Evolutionary conservation across 2,329 filamentous ascomycete species (phyloP), one percentile per base, ranked within the genome.

Genomic region (Capronia coronata): DNA sequence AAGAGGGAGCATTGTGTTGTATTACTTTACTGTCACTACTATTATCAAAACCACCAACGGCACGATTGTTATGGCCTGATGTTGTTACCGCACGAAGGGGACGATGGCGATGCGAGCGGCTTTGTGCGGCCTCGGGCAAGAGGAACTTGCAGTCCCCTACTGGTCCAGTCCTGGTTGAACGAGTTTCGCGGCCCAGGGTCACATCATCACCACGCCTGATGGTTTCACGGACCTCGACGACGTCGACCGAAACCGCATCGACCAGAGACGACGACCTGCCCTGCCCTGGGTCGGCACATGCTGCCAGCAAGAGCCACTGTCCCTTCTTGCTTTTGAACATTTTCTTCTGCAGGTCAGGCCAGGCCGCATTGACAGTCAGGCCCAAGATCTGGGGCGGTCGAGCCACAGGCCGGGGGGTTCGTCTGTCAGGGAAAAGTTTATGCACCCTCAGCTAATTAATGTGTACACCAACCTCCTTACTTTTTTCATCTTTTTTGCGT

Each of bases 381-480:
- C 42, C 44, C 47, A 34, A 41, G 32, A 51, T 54, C 51, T 54
- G 51, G 48, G 54, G 54, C 48, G 51, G 48, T 53, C 47, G 54
- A 47, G 39, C 42, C 52, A 54, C 42, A 45, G 39, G 40, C 51
- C 50, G 49, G 53, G 53, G 53, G 54, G 51, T 52, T 48, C 54
- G 7, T 52, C 51, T 56, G 54, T 54, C 48, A 56, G 48, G 37
- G 41, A 46, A 60, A 59, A 61, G 57, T 61, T 59, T 61, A 61
- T 60, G 57, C 56, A 60, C 58, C 51, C 49, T 56, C 56, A 52
- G 43, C 54, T 60, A 60, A 60, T 60, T 60, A 60, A 59, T 59
- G 52, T 60, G 58, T 60, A 60, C 56, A 60, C 58, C 58, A 59
- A 56, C 58, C 56, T 59, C 58, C 52, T 60, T 57, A 53, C 50